A percentile compares a stretch with the other conserved stretches of the same genome.
These are phyloP conservation scores for Alnus glutinosa DNA, from an alignment of 306 rosid species.

Conservation along the genomic window DNA sequence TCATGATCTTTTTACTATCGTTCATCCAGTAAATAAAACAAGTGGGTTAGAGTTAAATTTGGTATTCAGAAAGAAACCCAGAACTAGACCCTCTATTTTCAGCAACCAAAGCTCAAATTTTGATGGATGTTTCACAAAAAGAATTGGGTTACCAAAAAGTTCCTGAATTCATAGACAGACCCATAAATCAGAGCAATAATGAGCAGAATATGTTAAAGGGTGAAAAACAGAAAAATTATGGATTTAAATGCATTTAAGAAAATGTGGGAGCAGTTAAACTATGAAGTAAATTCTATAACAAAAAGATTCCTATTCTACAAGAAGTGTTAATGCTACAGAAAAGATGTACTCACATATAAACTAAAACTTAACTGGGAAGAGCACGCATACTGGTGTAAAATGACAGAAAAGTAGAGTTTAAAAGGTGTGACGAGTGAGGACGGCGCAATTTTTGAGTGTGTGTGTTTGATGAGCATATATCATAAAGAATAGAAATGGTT, in stretches of 20 bases:
- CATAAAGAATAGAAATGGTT: background rate
- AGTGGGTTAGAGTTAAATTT: constrained; percentile 5
- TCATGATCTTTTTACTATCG: too few relatives aligned
- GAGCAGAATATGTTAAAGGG: background rate
- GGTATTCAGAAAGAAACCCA: background rate
- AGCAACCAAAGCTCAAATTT: background rate
- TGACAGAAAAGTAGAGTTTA: background rate
- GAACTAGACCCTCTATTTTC: background rate
- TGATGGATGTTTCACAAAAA: background rate
- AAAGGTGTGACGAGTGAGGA: background rate
- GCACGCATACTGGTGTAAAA: background rate
- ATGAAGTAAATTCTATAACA: background rate
- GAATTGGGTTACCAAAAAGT: background rate
- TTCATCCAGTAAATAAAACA: constrained; percentile 28
- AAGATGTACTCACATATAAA: background rate
- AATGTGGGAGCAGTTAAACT: background rate
- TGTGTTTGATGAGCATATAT: background rate
- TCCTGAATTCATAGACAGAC: background rate
- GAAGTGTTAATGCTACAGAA: background rate
- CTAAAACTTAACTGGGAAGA: background rate
- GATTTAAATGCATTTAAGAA: background rate
- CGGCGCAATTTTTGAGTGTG: background rate
- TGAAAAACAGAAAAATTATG: background rate
- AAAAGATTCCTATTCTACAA: background rate
- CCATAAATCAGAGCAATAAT: background rate